Conservation (phyloP, 2,329 filamentous ascomycete genomes). For the Teratosphaeria nubilosa region DNA sequence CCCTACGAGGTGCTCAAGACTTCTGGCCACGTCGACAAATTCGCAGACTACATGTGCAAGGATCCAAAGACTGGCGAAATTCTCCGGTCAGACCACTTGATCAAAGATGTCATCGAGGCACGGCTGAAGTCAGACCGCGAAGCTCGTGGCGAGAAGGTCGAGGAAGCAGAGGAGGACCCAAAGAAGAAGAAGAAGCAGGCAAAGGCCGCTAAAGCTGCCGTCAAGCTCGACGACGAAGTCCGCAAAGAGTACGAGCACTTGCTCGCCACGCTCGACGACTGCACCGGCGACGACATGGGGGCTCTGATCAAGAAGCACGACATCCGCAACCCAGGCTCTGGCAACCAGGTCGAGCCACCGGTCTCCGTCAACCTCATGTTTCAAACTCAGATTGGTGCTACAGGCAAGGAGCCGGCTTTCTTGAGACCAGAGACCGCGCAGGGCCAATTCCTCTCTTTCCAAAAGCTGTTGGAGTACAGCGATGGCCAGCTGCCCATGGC, state of each 20-base stretch:
- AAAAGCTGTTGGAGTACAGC: constrained; percentile 93
- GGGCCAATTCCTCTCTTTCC: constrained; percentile 95
- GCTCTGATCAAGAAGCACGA: constrained; percentile 83
- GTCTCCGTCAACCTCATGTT: constrained; percentile 99
- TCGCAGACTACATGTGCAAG: constrained; percentile 88
- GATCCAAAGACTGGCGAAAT: constrained; percentile 97
- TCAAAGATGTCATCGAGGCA: constrained; percentile 84
- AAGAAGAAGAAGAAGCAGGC: constrained; percentile 82
- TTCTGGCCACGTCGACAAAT: constrained; percentile 88
- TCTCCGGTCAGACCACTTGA: constrained; percentile 88
- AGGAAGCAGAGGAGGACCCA: constrained; percentile 63
- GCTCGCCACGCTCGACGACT: constrained; percentile 92
- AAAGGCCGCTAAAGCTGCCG: constrained; percentile 44
- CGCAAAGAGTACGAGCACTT: constrained; percentile 86
- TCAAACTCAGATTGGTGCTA: constrained; percentile 87
- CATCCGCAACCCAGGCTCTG: constrained; percentile 77
- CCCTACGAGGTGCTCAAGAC: constrained; percentile 92
- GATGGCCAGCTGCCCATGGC: constrained; percentile 93
- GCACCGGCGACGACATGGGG: constrained; percentile 74
- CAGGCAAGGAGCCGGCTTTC: constrained; percentile 75
- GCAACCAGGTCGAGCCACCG: constrained; percentile 65
- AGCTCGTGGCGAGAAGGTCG: constrained; percentile 68
- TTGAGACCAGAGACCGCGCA: constrained; percentile 92
- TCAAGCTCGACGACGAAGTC: constrained; percentile 79
- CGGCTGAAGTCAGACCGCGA: constrained; percentile 85